Evolutionary conservation across 139 green algal species (phyloP), one percentile per base, ranked within the genome.

Genomic region (Parachlorella kessleri): DNA sequence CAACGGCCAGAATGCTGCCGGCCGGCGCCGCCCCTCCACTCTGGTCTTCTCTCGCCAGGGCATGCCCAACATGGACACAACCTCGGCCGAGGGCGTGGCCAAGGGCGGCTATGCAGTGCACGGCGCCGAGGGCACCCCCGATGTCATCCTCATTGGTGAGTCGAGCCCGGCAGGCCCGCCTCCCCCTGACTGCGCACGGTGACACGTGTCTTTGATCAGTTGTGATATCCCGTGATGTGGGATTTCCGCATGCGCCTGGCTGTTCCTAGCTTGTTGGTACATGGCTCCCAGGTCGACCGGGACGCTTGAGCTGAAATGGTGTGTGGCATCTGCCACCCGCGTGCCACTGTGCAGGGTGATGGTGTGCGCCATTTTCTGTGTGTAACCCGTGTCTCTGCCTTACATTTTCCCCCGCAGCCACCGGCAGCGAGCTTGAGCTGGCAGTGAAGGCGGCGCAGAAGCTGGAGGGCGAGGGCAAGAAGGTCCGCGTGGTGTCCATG

Each of bases 11-110:
- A 93, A 91, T 80, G 39, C 88, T 21, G 80, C 87, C 74, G 65
- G 72, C 55, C 79, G 86, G 79, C 90, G 90, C 69, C 89, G 91
- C 71, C 97, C 97, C 41, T 94, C 92, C 63, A 92, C 92, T 53
- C 91, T 99, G 53, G 96, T 93, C 14, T 89, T 98, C 54, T 99
- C 97, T 3, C 94, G 97, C 81, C 97, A 99, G 88, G 94, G 93
- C 85, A 95, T 99, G 91, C 93, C 94, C 83, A 98, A 98, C 92
- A 88, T 98, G 81, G 81, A 91, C 41, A 86, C 85, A 86, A 94
- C 91, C 82, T 92, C 83, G 68, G 83, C 90, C 9, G 96, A 98
- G 83, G 88, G 85, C 70, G 87, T 88, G 32, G 79, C 70, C 23
- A 97, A 97, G 94, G 97, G 97, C 80, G 96, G 75, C 64, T 99